Evolutionary conservation across 495 filamentous ascomycete species (phyloP), one percentile per base, ranked within the genome.

Genomic region (Podospora anserina): DNA sequence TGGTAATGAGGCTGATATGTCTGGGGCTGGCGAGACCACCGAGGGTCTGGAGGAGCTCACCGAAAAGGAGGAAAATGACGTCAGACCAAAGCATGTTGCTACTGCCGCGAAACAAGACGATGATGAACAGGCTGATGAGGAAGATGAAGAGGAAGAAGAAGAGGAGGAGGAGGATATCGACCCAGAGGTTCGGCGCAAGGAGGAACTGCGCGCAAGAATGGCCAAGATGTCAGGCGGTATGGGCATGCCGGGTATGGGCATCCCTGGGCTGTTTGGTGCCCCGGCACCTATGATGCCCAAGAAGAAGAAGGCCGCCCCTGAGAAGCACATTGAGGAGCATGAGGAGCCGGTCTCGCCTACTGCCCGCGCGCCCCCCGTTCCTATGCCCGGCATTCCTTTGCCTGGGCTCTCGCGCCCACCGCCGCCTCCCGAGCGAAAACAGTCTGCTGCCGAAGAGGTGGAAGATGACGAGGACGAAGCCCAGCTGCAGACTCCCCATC

Each of bases 141-240:
- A 86, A 44, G 86, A 84, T 44, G 85, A 84, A 26, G 85, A 85
- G 30, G 88, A 87, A 15, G 89, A 90, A 20, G 90, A 90, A n/a
- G 91, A 91, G 32, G 90, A 92, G 57, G 92, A 95, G 63, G 92
- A 95, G 57, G 94, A 97, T n/a, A 81, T 96, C 60, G 95, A 99
- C 68, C 93, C 93, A 0, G 95, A 99, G 76, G 82, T 92, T 49
- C 90, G 87, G 68, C 90, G 94, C 68, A 90, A 90, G 77, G 88
- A 96, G 81, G 95, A 96, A 72, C 82, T 99, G 64, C 88, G 96
- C 56, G 93, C 93, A 63, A 88, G 95, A 69, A 98, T 99, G 92
- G 94, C 94, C 27, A 97, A 96, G 79, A 96, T 99, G 91, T 95
- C 93, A 70, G 95, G 96, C 68, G 95, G 95, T 18, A 97, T 97